A percentile compares a stretch with the other conserved stretches of the same genome.
These are phyloP conservation scores for Cercospora sojina DNA, from an alignment of 2,329 filamentous ascomycete species.

Conservation along the genomic window DNA sequence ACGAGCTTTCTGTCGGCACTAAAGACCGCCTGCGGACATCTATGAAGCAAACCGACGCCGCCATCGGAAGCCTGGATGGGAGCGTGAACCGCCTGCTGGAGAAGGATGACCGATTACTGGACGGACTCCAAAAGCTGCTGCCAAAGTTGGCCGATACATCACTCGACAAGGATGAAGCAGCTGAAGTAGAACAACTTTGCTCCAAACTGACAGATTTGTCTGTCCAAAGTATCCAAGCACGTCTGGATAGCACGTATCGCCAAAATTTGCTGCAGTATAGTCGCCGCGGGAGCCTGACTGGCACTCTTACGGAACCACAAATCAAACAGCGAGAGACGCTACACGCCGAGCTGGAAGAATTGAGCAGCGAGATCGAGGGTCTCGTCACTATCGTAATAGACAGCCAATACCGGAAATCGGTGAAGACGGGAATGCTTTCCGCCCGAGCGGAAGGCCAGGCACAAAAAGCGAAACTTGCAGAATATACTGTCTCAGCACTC, in stretches of 20 bases:
- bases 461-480: constrained; percentile 43
- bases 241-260: constrained; percentile 54
- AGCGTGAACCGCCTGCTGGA: constrained; percentile 51
- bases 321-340: constrained; percentile 43
- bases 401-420: constrained; percentile 64
- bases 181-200: constrained; percentile 58
- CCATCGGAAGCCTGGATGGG: constrained; percentile 49
- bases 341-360: constrained; percentile 66
- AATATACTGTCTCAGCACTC: constrained; percentile 45
- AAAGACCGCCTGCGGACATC: constrained; percentile 40
- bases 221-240: constrained; percentile 43
- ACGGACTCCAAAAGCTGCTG: constrained; percentile 65
- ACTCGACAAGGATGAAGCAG: constrained; percentile 48
- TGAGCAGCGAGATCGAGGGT: constrained; percentile 67
- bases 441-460: constrained; percentile 39
- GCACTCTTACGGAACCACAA: constrained; percentile 20
- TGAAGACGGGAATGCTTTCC: constrained; percentile 46
- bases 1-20: constrained; percentile 34
- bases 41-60: constrained; percentile 51
- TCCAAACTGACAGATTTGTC: constrained; percentile 44
- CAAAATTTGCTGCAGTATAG: constrained; percentile 16
- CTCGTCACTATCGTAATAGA: constrained; percentile 71
- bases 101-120: constrained; percentile 63
- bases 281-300: constrained; percentile 26
- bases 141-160: constrained; percentile 55